phyloP scores from a whole-genome alignment of 2,329 filamentous ascomycete species.

The Dissoconium aciculare region DNA sequence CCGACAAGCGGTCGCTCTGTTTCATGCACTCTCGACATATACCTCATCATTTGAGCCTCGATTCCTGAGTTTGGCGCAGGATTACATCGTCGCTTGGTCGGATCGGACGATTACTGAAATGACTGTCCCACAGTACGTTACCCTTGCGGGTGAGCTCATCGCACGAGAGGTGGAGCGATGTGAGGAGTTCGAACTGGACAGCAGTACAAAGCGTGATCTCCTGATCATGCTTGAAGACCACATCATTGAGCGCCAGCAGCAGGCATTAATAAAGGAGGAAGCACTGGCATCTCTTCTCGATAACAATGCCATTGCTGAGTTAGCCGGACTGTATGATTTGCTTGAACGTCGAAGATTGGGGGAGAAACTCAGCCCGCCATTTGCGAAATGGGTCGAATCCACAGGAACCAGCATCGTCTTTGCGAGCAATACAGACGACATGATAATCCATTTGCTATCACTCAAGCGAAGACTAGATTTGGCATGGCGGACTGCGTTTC shows the following conservation, averaged over 20 bases:
- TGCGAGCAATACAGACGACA: constrained; percentile 60
- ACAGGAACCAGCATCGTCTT: constrained; percentile 66
- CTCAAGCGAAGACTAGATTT: constrained; percentile 67
- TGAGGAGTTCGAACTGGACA: constrained; percentile 67
- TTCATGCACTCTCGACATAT: constrained; percentile 76
- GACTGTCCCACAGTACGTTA: constrained; percentile 61
- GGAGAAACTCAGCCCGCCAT: constrained; percentile 53
- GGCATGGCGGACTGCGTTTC: constrained; percentile 63
- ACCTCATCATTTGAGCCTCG: constrained; percentile 61
- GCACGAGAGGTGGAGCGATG: constrained; percentile 59
- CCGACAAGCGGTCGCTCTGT: constrained; percentile 60
- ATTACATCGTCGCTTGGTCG: constrained; percentile 57
- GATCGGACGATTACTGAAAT: constrained; percentile 45
- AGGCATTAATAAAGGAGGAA: constrained; percentile 26
- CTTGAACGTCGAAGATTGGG: constrained; percentile 59
- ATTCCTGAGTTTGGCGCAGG: constrained; percentile 52
- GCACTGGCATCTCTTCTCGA: constrained; percentile 61
- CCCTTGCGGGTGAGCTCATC: constrained; percentile 53
- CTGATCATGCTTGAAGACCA: constrained; percentile 58
- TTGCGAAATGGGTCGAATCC: constrained; percentile 62
- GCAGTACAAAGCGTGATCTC: constrained; percentile 63
- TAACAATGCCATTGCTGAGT: constrained; percentile 50
- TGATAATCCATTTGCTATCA: constrained; percentile 70
- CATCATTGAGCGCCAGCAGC: constrained; percentile 53
- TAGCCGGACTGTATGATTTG: constrained; percentile 64